Conservation (phyloP, 1,284 basidiomycete genomes). For the Apiotrichum gracile region DNA sequence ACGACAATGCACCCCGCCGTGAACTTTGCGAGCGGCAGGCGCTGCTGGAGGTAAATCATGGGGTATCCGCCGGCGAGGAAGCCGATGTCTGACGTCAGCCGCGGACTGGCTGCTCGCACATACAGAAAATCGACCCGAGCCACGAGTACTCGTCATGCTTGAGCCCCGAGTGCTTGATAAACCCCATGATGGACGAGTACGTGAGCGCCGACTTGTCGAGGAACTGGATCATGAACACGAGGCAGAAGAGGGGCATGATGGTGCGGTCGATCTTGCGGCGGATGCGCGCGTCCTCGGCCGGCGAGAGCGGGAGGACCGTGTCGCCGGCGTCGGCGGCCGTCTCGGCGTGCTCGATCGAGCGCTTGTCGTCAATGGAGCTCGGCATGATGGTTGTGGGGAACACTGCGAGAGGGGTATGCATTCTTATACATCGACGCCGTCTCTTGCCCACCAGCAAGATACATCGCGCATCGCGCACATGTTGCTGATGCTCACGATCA, state of each 20-base stretch:
- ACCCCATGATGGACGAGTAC: background rate
- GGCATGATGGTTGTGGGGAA: no score
- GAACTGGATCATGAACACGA: no score
- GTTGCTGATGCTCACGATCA: no score
- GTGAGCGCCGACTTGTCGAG: background rate
- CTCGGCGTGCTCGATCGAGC: no score
- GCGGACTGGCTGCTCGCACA: no score
- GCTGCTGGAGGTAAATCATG: constrained; percentile 15
- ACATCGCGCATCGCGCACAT: no score
- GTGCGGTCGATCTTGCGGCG: constrained; percentile 34
- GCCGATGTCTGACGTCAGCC: constrained; percentile 5
- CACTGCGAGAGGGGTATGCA: no score
- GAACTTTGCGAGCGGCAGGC: constrained; percentile 22
- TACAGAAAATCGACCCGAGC: constrained; percentile 20
- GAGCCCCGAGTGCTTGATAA: constrained; percentile 48
- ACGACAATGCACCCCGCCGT: constrained; percentile 31
- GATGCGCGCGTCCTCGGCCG: constrained; percentile 29
- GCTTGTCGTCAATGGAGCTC: no score
- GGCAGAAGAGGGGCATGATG: constrained; percentile 30
- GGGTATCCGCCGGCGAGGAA: constrained; percentile 22
- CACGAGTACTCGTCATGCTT: constrained; percentile 14
- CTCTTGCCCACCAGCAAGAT: no score
- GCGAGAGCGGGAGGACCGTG: no score
- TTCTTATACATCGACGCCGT: no score
- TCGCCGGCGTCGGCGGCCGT: constrained; percentile 10